Evolutionary conservation across 805 yeast species (phyloP), one percentile per base, ranked within the genome.

Genomic region (Nakazawaea anatomiae): DNA sequence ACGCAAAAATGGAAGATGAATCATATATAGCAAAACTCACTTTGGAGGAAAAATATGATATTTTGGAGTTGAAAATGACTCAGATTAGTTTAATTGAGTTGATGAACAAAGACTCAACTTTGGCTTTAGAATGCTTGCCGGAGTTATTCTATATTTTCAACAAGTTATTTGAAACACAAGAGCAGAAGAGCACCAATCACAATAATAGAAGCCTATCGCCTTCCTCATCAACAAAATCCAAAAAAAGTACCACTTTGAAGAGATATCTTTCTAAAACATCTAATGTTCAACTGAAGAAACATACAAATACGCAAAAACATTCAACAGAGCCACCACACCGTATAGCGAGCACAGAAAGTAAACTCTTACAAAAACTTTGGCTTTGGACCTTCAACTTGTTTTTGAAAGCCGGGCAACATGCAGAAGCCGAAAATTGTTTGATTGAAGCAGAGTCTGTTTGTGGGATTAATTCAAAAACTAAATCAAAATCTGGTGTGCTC

Each of bases 1-100:
- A 14, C 57, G 53, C 25, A 43, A 57, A 32, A 55, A 46, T 28
- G 57, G 56, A 5, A 50, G 55, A 12, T 39, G 58, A 42, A 34
- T 52, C 6, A 14, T 57, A 34, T 46, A 45, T 52, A 54, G 12
- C 51, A 27, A 40, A 50, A 1, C 39, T 56, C 32, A 28, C 59
- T 12, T 36, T 52, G 11, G 45, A 47, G 14, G 52, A 67, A 38
- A 67, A 76, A 58, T 69, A 76, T 67, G 82, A 76, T 52, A 75
- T 82, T 51, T 61, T 83, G 48, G 87, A 88, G 61, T 72, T 89
- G 62, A 87, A 87, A 58, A 73, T 87, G 66, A 85, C 96, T 0
- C 88, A 85, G 58, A 68, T 89, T 38, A 81, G 88, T 1, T 69
- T 89, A n/a, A 68, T 81, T 48, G 90, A 86, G 58, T 73, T 79